Percentiles rank a stretch among this genome's conserved stretches.
These are phyloP conservation scores for Trichoderma guizhouense DNA, from an alignment of 2,329 filamentous ascomycete species.

Conservation along the genomic window DNA sequence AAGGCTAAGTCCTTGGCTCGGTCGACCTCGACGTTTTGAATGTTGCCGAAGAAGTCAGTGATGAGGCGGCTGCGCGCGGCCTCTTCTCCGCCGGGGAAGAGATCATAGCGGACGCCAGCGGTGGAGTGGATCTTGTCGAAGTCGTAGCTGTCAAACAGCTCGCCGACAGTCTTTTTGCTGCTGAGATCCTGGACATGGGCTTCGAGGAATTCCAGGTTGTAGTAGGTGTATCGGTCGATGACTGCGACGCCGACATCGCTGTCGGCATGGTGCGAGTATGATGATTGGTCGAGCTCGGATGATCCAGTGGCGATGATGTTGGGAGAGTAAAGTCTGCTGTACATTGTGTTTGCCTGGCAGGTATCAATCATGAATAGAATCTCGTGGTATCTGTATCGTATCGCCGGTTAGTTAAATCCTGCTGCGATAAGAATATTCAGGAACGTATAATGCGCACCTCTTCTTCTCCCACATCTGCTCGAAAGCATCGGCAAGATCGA, in stretches of 20 bases:
- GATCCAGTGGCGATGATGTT: slow-evolving; percentile 99
- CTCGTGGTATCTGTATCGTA: slow-evolving; percentile 72
- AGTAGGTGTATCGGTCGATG: slow-evolving; percentile 98
- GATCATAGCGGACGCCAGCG: slow-evolving; percentile 87
- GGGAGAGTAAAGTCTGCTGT: slow-evolving; percentile 94
- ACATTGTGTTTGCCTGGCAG: slow-evolving; percentile 99
- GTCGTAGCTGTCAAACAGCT: slow-evolving; percentile 95
- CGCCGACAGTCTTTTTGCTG: slow-evolving; percentile 85
- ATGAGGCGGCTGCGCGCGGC: slow-evolving; percentile 76
- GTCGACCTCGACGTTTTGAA: slow-evolving; percentile 93
- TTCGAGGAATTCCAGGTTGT: slow-evolving; percentile 95
- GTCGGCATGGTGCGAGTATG: slow-evolving; percentile 96
- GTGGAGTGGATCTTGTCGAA: slow-evolving; percentile 91
- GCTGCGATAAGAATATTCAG: background rate
- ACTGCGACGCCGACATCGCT: slow-evolving; percentile 97
- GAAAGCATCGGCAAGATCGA: slow-evolving; percentile 94
- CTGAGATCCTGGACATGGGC: slow-evolving; percentile 80
- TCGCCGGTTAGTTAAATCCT: background rate
- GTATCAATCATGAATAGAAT: slow-evolving; percentile 99
- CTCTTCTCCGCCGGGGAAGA: slow-evolving; percentile 83
- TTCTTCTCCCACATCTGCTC: slow-evolving; percentile 99
- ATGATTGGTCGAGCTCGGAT: slow-evolving; percentile 91
- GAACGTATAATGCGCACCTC: slow-evolving; percentile 48
- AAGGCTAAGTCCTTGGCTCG: slow-evolving; percentile 54
- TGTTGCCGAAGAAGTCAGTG: slow-evolving; percentile 97